Percentiles rank a stretch among this genome's conserved stretches.
phyloP scores from a whole-genome alignment of 2,329 filamentous ascomycete species.

The Colletotrichum echinochloae region DNA sequence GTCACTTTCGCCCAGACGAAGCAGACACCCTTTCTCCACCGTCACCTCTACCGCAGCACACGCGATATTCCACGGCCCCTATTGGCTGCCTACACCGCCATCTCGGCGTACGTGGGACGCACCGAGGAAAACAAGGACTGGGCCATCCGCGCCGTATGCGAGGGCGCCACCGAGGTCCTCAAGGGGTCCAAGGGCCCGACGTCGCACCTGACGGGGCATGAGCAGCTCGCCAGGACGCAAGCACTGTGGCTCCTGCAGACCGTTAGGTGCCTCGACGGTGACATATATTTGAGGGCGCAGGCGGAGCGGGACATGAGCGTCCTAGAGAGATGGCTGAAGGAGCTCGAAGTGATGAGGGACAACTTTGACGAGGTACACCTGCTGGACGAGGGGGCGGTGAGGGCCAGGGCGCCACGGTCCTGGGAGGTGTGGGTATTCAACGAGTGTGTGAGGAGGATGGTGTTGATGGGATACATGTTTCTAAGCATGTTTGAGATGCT shows the following conservation, averaged over 20 bases:
- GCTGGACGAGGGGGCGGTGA: conserved; percentile 43
- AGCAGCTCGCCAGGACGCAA: conserved; percentile 58
- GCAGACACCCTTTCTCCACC: conserved; percentile 57
- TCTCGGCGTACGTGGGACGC: conserved; percentile 53
- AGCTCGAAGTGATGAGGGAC: conserved; percentile 49
- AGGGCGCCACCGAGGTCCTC: conserved; percentile 53
- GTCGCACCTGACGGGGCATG: conserved; percentile 45
- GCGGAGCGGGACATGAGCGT: conserved; percentile 54
- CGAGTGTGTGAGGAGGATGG: conserved; percentile 56
- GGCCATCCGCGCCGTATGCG: conserved; percentile 54
- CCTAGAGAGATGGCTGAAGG: conserved; percentile 52
- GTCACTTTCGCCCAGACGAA: conserved; percentile 51
- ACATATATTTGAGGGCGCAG: conserved; percentile 54
- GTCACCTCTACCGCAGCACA: conserved; percentile 53
- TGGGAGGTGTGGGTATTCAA: conserved; percentile 62
- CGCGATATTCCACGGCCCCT: conserved; percentile 54
- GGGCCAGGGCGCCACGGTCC: conserved; percentile 52
- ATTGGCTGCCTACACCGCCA: conserved; percentile 54
- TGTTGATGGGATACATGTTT: conserved; percentile 50
- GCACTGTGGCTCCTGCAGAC: conserved; percentile 56
- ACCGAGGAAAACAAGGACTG: conserved; percentile 54
- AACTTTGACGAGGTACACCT: conserved; percentile 50
- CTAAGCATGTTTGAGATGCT: conserved; percentile 52
- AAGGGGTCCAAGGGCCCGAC: conserved; percentile 21
- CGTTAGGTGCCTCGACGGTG: conserved; percentile 59